These are phyloP conservation scores for Striga asiatica DNA, from an alignment of 257 asterid genomes.

Conservation along the genomic window DNA sequence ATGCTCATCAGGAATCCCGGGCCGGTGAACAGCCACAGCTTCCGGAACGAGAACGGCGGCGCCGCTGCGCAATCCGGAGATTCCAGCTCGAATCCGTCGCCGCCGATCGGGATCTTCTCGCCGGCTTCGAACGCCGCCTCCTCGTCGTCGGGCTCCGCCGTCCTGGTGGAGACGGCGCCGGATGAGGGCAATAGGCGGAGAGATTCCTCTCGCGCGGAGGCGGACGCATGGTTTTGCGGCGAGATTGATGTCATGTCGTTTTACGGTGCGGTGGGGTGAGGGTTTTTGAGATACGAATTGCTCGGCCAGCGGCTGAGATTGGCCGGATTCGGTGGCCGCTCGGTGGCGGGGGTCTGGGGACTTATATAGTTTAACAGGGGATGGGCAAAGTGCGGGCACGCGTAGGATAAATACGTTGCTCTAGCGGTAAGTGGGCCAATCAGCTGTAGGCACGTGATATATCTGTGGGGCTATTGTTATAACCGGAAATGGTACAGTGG, in stretches of 20 bases:
- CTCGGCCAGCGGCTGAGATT: neutral
- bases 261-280: neutral
- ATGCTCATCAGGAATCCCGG: slow-evolving; percentile 94
- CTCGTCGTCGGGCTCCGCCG: slow-evolving; percentile 21
- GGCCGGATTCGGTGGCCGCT: neutral
- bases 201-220: slow-evolving; percentile 34
- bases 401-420: neutral
- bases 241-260: slow-evolving; percentile 36
- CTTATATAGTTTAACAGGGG: slow-evolving; percentile 25
- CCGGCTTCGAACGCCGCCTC: slow-evolving; percentile 46
- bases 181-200: slow-evolving; percentile 39
- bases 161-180: slow-evolving; percentile 18
- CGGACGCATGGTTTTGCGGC: slow-evolving; percentile 23
- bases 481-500: too few species aligned
- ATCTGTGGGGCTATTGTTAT: too few species aligned
- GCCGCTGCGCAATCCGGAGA: slow-evolving; percentile 24
- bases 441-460: neutral
- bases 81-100: slow-evolving; percentile 40
- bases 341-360: slow-evolving; percentile 13
- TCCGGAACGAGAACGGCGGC: slow-evolving; percentile 70
- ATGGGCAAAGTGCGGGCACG: neutral
- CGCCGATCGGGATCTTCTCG: slow-evolving; percentile 43
- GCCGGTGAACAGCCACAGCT: slow-evolving; percentile 79
- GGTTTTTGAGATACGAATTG: neutral
- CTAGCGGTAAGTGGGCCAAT: neutral